Evolutionary conservation across 345 rosid species (phyloP), one percentile per base, ranked within the genome.

Genomic region (Lagerstroemia speciosa): DNA sequence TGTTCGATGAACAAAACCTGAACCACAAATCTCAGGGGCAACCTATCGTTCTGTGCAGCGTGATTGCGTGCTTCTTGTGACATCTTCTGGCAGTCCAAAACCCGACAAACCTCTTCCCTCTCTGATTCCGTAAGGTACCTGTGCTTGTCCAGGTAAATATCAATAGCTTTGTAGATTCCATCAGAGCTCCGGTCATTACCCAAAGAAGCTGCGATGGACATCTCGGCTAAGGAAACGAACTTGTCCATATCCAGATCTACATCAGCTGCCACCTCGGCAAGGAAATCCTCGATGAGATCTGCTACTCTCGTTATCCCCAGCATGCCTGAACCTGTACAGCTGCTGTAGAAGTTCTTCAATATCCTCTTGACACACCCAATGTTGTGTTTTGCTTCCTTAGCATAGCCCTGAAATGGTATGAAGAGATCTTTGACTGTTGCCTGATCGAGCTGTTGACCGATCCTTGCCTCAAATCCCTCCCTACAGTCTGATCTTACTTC

Each of bases 101-200:
- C 78, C 76, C 63, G 72, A 52, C 97, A 93, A 24, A 77, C 83
- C 79, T 87, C 86, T 67, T 87, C 87, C 66, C 77, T 91, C 75
- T 91, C 92, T 0, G 71, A 62, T 36, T 85, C 90, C 22, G 89
- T 87, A 67, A 93, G 60, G 78, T 76, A 75, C 53, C 72, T 69
- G 69, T 89, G 96, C 67, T 74, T 84, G 62, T 87, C 87, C 63
- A 93, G 70, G 86, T 86, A 93, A 38, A 77, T 72, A 74, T 93
- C 88, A 2, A 91, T 75, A 0, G 92, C 98, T 57, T 77, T 78
- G 82, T 91, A 93, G 58, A 87, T 75, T 67, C 92, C 92, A 72
- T 93, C 87, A 0, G 83, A 83, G 62, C 74, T 87, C 20, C 71
- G 76, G 34, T 80, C 67, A 3, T 75, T 68, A 19, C 84, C 94